Base-by-base conservation (phyloP, 1,284 basidiomycete species). In the Naganishia sp. region DNA sequence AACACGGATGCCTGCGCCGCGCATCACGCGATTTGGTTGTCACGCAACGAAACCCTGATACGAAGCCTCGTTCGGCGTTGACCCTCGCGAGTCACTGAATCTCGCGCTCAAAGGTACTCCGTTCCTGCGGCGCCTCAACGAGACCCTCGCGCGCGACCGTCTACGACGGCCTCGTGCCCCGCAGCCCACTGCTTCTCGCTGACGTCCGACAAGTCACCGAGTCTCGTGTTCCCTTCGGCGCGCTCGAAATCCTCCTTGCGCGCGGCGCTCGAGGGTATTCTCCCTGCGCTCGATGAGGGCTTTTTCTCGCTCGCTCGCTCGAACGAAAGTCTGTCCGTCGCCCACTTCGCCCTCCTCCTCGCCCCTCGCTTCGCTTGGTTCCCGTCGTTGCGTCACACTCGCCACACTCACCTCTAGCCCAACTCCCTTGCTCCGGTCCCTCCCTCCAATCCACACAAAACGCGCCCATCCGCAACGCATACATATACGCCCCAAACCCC, bases 391-490 rank as follows among this genome's bases (percentile, higher is more conserved):
- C 48, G 48, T 25, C 28, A 25, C 48, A 21, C 21, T 31, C 25
- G 13, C 49, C 3, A 1, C 6, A 53, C 50, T 53, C 50, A 53
- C 50, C 50, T 39, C 36, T 39, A 3, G 10, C 36, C 21, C 36
- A 36, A 74, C 84, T 67, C 72, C 89, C 43, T 9, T 39, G 45
- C 21, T 60, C 57, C 3, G 57, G 57, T 10, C 57, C 91, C 84
- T 94, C 89, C 0, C 86, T 86, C 92, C 92, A 96, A 77, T 95
- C 93, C 0, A 88, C 88, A 33, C 92, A 94, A 70, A 94, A 86
- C 0, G 92, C 88, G 74, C 95, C 94, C 91, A 96, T 95, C 76
- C 92, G 89, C 85, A 96, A 87, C 11, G 89, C 87, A 77, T 94
- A 94, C 21, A 96, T 79, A 84, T 88, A 94, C 76, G 90, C 92